phyloP scores from a whole-genome alignment of 768 basidiomycete species.

The Polyporus arcularius region DNA sequence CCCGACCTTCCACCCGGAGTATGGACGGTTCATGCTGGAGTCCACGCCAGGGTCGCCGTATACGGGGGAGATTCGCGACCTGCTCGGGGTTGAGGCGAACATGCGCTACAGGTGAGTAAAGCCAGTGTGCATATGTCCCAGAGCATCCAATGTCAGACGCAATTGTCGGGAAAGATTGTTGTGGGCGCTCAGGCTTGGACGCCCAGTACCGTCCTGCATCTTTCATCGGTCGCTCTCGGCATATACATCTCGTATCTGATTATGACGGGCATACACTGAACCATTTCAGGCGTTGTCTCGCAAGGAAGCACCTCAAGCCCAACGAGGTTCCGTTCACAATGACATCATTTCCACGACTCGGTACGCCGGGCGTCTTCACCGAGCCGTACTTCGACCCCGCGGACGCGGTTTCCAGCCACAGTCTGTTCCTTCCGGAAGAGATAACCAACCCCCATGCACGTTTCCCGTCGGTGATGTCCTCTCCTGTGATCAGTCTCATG shows the following conservation, averaged over 20 bases:
- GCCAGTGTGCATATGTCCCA: too few species aligned
- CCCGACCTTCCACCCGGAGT: slow-evolving; percentile 96
- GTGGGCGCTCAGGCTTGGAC: too few species aligned
- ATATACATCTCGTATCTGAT: too few species aligned
- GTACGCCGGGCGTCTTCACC: slow-evolving; percentile 86
- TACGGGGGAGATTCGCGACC: slow-evolving; percentile 81
- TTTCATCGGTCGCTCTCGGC: too few species aligned
- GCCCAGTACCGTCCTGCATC: too few species aligned
- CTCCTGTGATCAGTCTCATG: slow-evolving; percentile 13
- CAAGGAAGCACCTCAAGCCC: slow-evolving; percentile 75
- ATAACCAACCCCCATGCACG: slow-evolving; percentile 97
- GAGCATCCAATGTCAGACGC: too few species aligned
- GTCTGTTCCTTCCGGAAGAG: slow-evolving; percentile 92
- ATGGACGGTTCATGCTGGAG: slow-evolving; percentile 98
- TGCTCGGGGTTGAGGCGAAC: slow-evolving; percentile 88
- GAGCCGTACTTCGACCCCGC: slow-evolving; percentile 83
- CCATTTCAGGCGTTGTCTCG: slow-evolving; percentile 69
- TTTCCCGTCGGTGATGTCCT: slow-evolving; percentile 78
- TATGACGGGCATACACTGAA: background rate
- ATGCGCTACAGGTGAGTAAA: slow-evolving; percentile 82
- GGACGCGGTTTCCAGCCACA: slow-evolving; percentile 84
- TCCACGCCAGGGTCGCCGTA: slow-evolving; percentile 97
- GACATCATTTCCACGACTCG: slow-evolving; percentile 94
- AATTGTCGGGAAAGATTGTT: too few species aligned
- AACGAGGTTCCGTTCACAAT: slow-evolving; percentile 92